phyloP scores from a whole-genome alignment of 2,329 filamentous ascomycete species.

The Pseudogymnoascus sp. region DNA sequence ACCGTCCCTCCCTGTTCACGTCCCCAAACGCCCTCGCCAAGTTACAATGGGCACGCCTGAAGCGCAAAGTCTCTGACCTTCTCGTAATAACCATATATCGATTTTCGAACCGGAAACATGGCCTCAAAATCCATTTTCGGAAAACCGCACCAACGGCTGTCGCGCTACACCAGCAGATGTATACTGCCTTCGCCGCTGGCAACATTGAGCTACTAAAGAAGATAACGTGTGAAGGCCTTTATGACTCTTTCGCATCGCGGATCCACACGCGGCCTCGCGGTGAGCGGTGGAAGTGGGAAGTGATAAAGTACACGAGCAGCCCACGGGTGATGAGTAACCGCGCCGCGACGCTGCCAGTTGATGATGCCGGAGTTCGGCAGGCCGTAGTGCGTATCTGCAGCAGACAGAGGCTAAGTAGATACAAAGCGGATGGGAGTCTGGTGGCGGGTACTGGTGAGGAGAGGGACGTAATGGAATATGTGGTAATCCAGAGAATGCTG shows the following conservation, averaged over 20 bases:
- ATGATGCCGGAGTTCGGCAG: slow-evolving; percentile 42
- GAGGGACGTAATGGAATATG: slow-evolving; percentile 52
- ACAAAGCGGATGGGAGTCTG: slow-evolving; percentile 28
- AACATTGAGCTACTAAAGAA: slow-evolving; percentile 42
- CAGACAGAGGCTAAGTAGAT: slow-evolving; percentile 44
- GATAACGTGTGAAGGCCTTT: slow-evolving; percentile 48
- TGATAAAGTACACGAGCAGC: slow-evolving; percentile 41
- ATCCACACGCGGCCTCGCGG: slow-evolving; percentile 43
- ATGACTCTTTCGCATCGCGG: slow-evolving; percentile 41
- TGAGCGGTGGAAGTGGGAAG: slow-evolving; percentile 42
- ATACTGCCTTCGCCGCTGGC: slow-evolving; percentile 51
- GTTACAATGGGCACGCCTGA: slow-evolving; percentile 23
- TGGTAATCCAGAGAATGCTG: slow-evolving; percentile 51
- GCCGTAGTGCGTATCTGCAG: slow-evolving; percentile 53
- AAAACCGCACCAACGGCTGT: slow-evolving; percentile 45
- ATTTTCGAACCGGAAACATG: slow-evolving; percentile 12
- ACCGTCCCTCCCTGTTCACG: slow-evolving; percentile 24
- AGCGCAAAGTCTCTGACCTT: slow-evolving; percentile 16
- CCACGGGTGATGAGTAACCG: slow-evolving; percentile 41
- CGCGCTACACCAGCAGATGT: slow-evolving; percentile 53
- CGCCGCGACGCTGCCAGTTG: slow-evolving; percentile 38
- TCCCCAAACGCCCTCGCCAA: slow-evolving; percentile 19
- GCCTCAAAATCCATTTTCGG: slow-evolving; percentile 36
- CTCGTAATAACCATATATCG: slow-evolving; percentile 17
- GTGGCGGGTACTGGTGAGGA: slow-evolving; percentile 41